Base-by-base conservation (phyloP, 441 rosid genomes). In the Populus hybrid region DNA sequence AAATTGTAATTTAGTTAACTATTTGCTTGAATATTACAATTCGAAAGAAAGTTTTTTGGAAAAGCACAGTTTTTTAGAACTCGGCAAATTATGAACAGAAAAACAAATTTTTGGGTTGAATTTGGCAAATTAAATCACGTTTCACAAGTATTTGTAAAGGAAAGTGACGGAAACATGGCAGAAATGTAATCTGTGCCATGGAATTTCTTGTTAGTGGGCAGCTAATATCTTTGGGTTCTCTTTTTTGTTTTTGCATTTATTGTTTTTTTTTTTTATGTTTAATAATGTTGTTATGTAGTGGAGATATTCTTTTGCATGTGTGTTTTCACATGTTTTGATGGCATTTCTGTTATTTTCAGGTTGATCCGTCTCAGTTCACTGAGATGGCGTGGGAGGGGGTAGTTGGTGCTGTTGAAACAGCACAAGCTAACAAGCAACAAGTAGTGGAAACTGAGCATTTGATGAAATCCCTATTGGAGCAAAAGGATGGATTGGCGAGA, bases 371-470 rank as follows among this genome's bases (percentile, higher is more conserved):
- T 9, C 94, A 91, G 67, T 93, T 71, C 85, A 93, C 98, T 72
- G 98, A 93, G 80, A 89, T 91, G 98, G 99, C 97, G 10, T 91
- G 94, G 99, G 94, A 95, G 79, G 98, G 96, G 19, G 80, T 89
- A 34, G 73, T 89, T 42, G 90, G 90, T 12, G 92, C 96, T 6
- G 88, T 88, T 59, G 92, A 92, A 36, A 97, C 96, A 9, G 98
- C 99, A 30, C 84, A 84, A 75, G 83, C 74, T 38, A 87, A 81
- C 77, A 90, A 82, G 50, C 98, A 93, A 72, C 97, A 91, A 74
- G 86, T 88, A 64, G 95, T 92, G 63, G 97, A 95, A 79, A 86
- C 91, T 1, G 95, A 95, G 80, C 98, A 95, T 84, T 85, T 95
- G 68, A 92, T 93, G 99, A 93, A 95, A 90, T 90, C 97, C 67